Evolutionary conservation across 2,329 filamentous ascomycete genomes (phyloP).

Genomic region (Coleophoma crateriformis): DNA sequence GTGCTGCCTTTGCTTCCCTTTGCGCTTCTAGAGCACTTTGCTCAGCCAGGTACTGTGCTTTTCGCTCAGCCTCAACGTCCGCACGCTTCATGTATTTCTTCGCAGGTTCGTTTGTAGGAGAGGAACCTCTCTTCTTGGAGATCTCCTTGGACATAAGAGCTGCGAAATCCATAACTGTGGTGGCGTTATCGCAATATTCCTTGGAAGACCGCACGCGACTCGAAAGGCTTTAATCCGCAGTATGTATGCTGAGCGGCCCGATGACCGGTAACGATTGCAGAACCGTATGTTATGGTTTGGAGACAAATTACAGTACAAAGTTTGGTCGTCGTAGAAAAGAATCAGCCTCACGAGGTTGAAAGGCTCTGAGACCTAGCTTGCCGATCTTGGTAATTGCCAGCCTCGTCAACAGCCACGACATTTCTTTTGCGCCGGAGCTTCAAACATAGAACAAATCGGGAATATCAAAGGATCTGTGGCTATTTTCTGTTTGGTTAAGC

Average conservation of each 20-base stretch:
- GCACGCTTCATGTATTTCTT: conserved; percentile 83
- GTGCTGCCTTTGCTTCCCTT: conserved; percentile 61
- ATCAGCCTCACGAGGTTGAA: neutral
- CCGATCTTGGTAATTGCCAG: neutral
- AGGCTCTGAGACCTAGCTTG: neutral
- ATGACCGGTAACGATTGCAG: too few species aligned
- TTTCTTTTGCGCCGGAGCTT: conserved; percentile 11
- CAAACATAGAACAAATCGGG: neutral
- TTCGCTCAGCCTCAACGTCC: conserved; percentile 78
- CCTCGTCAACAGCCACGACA: neutral
- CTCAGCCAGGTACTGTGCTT: conserved; percentile 75
- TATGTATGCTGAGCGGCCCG: neutral
- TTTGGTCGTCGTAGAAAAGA: neutral
- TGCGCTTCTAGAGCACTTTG: conserved; percentile 70
- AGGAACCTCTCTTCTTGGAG: conserved; percentile 48
- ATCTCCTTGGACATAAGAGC: conserved; percentile 91
- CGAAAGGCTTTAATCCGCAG: neutral
- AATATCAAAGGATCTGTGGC: too few species aligned
- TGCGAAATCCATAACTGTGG: conserved; percentile 80
- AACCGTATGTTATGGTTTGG: neutral
- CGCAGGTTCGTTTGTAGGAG: conserved; percentile 22
- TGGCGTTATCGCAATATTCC: neutral
- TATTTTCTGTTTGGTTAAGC: conserved; percentile 1
- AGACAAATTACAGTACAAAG: neutral
- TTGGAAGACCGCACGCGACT: too few species aligned